Evolutionary conservation across 2,329 filamentous ascomycete genomes (phyloP), one percentile per base, ranked within the genome.

Genomic region (Huntiella bhutanensis): DNA sequence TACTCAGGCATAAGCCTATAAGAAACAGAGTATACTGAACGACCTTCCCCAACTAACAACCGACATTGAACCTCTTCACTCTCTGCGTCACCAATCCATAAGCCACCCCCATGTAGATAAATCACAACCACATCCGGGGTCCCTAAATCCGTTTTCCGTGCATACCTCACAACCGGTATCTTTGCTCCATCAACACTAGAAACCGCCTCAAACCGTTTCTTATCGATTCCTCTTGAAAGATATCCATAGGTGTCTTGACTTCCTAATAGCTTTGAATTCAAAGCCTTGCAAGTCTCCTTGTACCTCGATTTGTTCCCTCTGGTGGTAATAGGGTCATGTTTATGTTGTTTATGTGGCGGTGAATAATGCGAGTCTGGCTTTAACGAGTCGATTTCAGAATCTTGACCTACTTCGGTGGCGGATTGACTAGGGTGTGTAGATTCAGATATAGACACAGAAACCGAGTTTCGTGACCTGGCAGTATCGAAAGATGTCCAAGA

Each of bases 101-200:
- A 55, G 0, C 65, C 66, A 11, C 67, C 67, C 7, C 68, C 68
- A 51, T 70, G 68, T 52, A 64, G 66, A 54, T 69, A 70, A 13
- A 70, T 51, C 8, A 67, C 54, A 5, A 63, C 51, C 3, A 56
- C 49, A 4, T 57, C 53, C 0, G 49, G 40, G 5, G 34, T 33
- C 3, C 42, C 22, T 8, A 50, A 44, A 22, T 51, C 52, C 2
- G 50, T 42, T 5, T 43, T 47, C 5, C 54, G 52, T 32, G 57
- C 52, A 41, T 64, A 61, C 33, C 55, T 55, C 34, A 65, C 45
- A n/a, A 67, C 41, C 1, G 63, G 63, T 28, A 66, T 62, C 8
- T 50, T 49, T 35, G 54, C 55, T 1, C 50, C 54, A 51, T 65
- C 63, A 1, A 56, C 43, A 0, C 54, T 54, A 3, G 64, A 66